Evolutionary conservation across 2,329 filamentous ascomycete genomes (phyloP).

Genomic region (Annulohypoxylon truncatum): DNA sequence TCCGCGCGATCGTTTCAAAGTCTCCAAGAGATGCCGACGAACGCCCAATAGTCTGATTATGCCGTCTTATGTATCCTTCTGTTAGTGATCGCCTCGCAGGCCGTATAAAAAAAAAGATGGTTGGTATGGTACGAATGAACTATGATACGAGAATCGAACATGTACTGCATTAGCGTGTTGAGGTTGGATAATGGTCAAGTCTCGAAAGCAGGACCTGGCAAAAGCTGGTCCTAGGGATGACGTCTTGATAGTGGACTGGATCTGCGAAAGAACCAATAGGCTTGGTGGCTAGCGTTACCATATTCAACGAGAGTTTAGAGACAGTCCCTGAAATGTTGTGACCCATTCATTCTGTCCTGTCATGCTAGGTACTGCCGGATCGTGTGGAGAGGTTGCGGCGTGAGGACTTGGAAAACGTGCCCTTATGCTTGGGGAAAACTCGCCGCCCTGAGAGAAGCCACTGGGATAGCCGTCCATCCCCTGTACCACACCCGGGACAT

Average conservation of each 20-base stretch:
- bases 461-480: conserved; percentile 57
- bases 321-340: conserved; percentile 75
- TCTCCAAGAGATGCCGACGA: conserved; percentile 44
- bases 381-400: conserved; percentile 50
- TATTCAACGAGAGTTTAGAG: conserved; percentile 70
- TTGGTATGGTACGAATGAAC: conserved; percentile 39
- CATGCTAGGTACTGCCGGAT: conserved; percentile 51
- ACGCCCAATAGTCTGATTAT: conserved; percentile 45
- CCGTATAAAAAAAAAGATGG: conserved; percentile 37
- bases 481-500: conserved; percentile 55
- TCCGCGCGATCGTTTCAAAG: conserved; percentile 39
- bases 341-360: conserved; percentile 69
- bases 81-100: conserved; percentile 34
- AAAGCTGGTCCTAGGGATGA: not conserved
- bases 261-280: not conserved
- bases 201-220: not conserved
- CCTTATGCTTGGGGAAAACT: conserved; percentile 61
- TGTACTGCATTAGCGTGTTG: conserved; percentile 14
- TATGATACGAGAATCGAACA: conserved; percentile 50
- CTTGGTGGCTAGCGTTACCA: not conserved
- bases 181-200: not conserved
- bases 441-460: conserved; percentile 55
- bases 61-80: conserved; percentile 43
- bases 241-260: not conserved
- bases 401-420: conserved; percentile 52